Evolutionary conservation across 2,329 filamentous ascomycete species (phyloP).

Genomic region (Colletotrichum shisoi): DNA sequence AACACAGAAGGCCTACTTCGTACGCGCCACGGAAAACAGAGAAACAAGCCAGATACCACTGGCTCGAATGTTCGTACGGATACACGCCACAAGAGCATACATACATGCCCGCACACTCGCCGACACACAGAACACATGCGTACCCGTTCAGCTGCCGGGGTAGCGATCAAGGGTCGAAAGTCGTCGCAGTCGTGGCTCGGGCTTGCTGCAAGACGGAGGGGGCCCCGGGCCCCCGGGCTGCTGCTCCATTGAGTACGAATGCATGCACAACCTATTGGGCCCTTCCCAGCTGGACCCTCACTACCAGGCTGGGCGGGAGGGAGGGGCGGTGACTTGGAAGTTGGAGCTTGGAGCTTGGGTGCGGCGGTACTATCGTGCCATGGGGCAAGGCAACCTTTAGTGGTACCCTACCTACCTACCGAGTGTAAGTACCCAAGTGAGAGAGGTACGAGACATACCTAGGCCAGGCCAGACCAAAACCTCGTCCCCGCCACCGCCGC

Average conservation of each 20-base stretch:
- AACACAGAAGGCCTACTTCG: background rate
- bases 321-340: background rate
- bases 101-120: background rate
- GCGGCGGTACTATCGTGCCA: too few species aligned
- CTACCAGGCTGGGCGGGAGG: slow-evolving; percentile 9
- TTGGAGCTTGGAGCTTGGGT: background rate
- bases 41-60: background rate
- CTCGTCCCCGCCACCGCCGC: slow-evolving; percentile 14
- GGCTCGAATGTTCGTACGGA: background rate
- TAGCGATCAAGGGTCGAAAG: background rate
- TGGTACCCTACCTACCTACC: too few species aligned
- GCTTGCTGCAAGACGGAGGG: slow-evolving; percentile 14
- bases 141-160: background rate
- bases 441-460: background rate
- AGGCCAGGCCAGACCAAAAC: slow-evolving; percentile 4
- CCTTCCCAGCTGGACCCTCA: slow-evolving; percentile 8
- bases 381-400: too few species aligned
- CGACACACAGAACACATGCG: background rate
- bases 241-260: background rate
- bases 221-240: slow-evolving; percentile 1
- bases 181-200: background rate
- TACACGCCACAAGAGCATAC: background rate
- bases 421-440: too few species aligned
- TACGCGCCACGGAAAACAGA: background rate
- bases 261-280: background rate